Conservation (phyloP, 306 rosid genomes). For the Rosa multiflora region DNA sequence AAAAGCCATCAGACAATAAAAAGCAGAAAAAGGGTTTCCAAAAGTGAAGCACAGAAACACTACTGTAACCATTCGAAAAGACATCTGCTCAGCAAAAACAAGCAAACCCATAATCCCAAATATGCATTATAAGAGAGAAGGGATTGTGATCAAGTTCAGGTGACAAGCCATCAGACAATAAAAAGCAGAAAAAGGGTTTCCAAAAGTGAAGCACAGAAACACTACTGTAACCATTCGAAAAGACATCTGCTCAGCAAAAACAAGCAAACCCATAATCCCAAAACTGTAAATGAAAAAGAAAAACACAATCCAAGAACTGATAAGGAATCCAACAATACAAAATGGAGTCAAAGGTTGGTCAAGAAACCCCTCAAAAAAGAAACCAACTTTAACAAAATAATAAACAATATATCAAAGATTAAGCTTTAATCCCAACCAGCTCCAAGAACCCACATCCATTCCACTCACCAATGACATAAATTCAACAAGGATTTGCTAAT, state of each 20-base stretch:
- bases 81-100: neutral
- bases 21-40: neutral
- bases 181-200: neutral
- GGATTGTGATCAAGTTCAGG: neutral
- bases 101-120: neutral
- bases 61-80: neutral
- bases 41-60: neutral
- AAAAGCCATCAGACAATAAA: neutral
- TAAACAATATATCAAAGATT: neutral
- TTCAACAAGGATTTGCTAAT: neutral
- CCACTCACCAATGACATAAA: neutral
- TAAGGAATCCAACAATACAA: neutral
- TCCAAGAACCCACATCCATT: neutral
- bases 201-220: neutral
- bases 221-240: neutral
- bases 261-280: conserved; percentile 1
- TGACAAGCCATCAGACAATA: neutral
- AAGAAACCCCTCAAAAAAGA: neutral
- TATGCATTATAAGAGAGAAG: neutral
- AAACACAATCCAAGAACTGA: neutral
- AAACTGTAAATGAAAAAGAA: neutral
- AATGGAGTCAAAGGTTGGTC: neutral
- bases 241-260: neutral
- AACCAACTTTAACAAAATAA: neutral
- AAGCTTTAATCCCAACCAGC: conserved; percentile 5